A percentile compares a stretch with the other conserved stretches of the same genome.
phyloP scores from a whole-genome alignment of 2,329 filamentous ascomycete genomes.

The Clarireedia monteithiana region DNA sequence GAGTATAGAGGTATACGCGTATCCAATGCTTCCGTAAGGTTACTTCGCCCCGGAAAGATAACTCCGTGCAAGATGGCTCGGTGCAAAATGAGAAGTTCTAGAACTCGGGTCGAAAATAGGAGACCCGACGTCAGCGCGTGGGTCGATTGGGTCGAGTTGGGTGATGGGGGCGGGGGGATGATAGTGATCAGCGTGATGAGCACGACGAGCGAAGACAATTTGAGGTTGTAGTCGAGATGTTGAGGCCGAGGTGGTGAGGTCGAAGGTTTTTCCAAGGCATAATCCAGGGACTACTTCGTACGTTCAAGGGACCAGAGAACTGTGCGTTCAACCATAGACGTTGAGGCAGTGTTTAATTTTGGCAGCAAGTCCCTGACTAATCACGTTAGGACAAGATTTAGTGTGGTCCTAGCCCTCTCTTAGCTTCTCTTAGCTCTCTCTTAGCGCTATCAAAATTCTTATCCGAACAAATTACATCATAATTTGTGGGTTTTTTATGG shows the following conservation, averaged over 20 bases:
- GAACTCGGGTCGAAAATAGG: not conserved
- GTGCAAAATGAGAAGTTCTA: not conserved
- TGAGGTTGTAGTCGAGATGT: no score
- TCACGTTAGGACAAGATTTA: not conserved
- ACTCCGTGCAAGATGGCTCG: no score
- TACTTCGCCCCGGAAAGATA: no score
- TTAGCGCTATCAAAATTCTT: not conserved
- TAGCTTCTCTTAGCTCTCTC: not conserved
- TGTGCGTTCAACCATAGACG: no score
- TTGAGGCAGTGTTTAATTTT: not conserved
- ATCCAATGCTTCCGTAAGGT: no score
- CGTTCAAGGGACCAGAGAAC: no score
- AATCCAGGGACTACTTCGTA: no score
- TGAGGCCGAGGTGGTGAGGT: no score
- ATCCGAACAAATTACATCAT: slow-evolving; percentile 6
- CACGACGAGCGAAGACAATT: no score
- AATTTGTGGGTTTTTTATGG: not conserved
- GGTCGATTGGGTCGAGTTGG: not conserved
- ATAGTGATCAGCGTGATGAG: not conserved
- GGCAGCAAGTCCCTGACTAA: not conserved
- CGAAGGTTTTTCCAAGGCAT: not conserved
- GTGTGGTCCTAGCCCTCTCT: not conserved
- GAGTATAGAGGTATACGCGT: no score
- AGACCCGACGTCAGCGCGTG: not conserved
- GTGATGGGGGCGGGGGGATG: no score